Evolutionary conservation across 495 filamentous ascomycete genomes (phyloP).

Genomic region (Tuber borchii): DNA sequence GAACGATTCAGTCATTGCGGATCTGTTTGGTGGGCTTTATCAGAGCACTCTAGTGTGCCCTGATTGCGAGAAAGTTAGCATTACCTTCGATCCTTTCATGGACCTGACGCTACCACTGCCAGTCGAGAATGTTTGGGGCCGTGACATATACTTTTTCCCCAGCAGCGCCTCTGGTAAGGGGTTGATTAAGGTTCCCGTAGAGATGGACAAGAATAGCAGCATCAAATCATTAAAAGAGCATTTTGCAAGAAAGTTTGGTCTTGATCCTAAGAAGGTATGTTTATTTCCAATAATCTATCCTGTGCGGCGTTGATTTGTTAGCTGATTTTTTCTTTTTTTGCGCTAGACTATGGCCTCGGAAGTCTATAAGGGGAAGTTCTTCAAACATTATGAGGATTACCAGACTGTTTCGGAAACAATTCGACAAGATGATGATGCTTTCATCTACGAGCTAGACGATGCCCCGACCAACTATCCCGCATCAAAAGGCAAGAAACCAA

Average conservation of each 20-base stretch:
- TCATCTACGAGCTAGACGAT: slow-evolving; percentile 73
- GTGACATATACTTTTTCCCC: slow-evolving; percentile 66
- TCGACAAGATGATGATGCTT: slow-evolving; percentile 54
- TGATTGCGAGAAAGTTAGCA: slow-evolving; percentile 85
- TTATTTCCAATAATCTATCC: not conserved
- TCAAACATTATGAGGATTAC: slow-evolving; percentile 67
- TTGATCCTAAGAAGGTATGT: slow-evolving; percentile 50
- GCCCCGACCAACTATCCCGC: slow-evolving; percentile 68
- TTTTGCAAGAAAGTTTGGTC: slow-evolving; percentile 60
- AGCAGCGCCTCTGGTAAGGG: slow-evolving; percentile 49
- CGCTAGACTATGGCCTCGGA: slow-evolving; percentile 65
- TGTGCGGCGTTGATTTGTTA: not conserved
- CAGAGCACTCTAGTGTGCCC: slow-evolving; percentile 94
- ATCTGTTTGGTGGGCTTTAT: slow-evolving; percentile 94
- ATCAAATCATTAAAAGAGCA: slow-evolving; percentile 70
- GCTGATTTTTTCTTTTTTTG: not conserved
- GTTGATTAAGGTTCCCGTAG: slow-evolving; percentile 68
- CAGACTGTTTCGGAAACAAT: slow-evolving; percentile 64
- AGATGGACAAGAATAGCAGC: slow-evolving; percentile 74
- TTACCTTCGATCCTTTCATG: slow-evolving; percentile 97
- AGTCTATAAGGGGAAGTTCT: slow-evolving; percentile 73
- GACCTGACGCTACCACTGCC: slow-evolving; percentile 87
- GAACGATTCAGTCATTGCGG: slow-evolving; percentile 89
- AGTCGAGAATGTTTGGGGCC: slow-evolving; percentile 67
- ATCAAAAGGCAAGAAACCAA: slow-evolving; percentile 46